phyloP scores from a whole-genome alignment of 805 yeast species.

The Pichia occidentalis region DNA sequence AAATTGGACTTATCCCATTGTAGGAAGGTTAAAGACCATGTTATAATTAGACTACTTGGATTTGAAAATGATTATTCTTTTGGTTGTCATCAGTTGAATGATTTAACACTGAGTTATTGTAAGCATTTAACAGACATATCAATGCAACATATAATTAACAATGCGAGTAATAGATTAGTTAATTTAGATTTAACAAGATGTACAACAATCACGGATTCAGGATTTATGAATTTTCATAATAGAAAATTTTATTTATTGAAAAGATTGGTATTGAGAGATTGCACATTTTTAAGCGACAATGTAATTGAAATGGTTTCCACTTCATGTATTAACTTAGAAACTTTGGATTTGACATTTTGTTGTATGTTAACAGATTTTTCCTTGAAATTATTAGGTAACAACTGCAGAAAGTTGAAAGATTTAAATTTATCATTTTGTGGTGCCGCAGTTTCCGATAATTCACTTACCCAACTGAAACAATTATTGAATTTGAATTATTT shows the following conservation, averaged over 20 bases:
- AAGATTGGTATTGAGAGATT: conserved; percentile 55
- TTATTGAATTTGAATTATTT: conserved; percentile 43
- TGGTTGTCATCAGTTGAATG: conserved; percentile 56
- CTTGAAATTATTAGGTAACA: conserved; percentile 57
- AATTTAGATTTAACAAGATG: conserved; percentile 63
- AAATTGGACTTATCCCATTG: conserved; percentile 67
- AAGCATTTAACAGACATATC: conserved; percentile 65
- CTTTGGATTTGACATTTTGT: conserved; percentile 62
- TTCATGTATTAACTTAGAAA: conserved; percentile 51
- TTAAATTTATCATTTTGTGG: conserved; percentile 71
- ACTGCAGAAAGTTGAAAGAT: conserved; percentile 49
- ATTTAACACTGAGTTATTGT: conserved; percentile 62
- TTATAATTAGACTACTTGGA: conserved; percentile 63
- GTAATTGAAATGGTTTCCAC: conserved; percentile 56
- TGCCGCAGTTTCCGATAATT: conserved; percentile 69
- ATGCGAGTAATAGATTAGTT: conserved; percentile 50
- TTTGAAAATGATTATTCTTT: conserved; percentile 29
- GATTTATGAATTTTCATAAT: conserved; percentile 61
- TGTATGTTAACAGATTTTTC: conserved; percentile 68
- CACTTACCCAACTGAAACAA: conserved; percentile 55
- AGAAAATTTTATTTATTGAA: conserved; percentile 47
- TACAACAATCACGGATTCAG: conserved; percentile 70
- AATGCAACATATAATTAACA: conserved; percentile 54
- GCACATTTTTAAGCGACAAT: conserved; percentile 65
- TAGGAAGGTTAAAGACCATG: conserved; percentile 65